These are phyloP conservation scores for Debaryomyces subglobosus DNA, from an alignment of 1,139 yeast genomes.

Conservation along the genomic window DNA sequence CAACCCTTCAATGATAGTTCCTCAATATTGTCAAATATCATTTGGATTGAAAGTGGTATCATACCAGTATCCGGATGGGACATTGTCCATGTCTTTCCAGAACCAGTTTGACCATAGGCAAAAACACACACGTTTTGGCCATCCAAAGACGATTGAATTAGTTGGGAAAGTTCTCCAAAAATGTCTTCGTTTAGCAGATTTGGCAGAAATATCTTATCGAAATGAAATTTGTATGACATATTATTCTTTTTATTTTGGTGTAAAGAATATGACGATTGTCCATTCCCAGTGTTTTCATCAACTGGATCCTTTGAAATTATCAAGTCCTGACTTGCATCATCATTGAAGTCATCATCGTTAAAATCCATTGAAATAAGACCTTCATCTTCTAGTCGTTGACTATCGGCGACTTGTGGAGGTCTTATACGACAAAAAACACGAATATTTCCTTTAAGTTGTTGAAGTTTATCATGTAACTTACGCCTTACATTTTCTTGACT, in stretches of 20 bases:
- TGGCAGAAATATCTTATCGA: conserved; percentile 77
- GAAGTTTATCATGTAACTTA: conserved; percentile 71
- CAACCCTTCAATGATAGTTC: conserved; percentile 60
- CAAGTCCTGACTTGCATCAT: conserved; percentile 54
- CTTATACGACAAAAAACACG: conserved; percentile 88
- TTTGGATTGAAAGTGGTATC: conserved; percentile 75
- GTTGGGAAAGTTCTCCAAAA: conserved; percentile 83
- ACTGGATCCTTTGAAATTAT: conserved; percentile 33
- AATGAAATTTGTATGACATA: conserved; percentile 50
- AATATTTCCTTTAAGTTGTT: conserved; percentile 89
- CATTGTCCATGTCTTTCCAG: conserved; percentile 96
- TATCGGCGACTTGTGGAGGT: conserved; percentile 44
- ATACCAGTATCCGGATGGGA: conserved; percentile 72
- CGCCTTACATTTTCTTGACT: conserved; percentile 50
- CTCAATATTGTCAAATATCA: conserved; percentile 66
- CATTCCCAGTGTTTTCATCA: conserved; percentile 9
- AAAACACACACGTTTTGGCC: conserved; percentile 92
- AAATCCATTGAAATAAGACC: conserved; percentile 32
- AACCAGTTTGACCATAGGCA: conserved; percentile 98
- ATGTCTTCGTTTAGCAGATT: conserved; percentile 58
- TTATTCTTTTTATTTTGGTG: conserved; percentile 8
- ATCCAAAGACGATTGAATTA: conserved; percentile 87
- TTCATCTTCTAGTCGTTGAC: conserved; percentile 22
- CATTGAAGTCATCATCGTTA: conserved; percentile 51
- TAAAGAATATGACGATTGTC: conserved; percentile 10